These are phyloP conservation scores for Sclerotinia sclerotiorum DNA, from an alignment of 2,329 filamentous ascomycete genomes.

Conservation along the genomic window DNA sequence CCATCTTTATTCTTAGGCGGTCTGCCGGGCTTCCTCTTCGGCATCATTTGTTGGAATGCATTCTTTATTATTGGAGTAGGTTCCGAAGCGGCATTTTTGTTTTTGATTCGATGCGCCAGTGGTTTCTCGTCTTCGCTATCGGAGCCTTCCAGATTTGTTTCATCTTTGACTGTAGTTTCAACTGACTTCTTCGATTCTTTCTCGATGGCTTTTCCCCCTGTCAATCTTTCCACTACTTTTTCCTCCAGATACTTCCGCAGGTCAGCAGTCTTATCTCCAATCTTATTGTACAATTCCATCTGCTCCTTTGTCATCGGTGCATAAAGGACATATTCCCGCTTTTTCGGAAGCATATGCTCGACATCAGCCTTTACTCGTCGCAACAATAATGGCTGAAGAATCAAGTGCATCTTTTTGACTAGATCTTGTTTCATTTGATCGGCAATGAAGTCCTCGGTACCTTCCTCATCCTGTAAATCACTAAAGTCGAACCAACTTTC, in stretches of 20 bases:
- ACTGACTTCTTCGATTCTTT: slow-evolving; percentile 27
- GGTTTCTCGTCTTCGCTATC: slow-evolving; percentile 38
- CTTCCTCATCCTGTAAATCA: slow-evolving; percentile 79
- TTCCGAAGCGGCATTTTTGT: slow-evolving; percentile 30
- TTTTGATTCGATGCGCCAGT: slow-evolving; percentile 28
- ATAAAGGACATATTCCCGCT: slow-evolving; percentile 93
- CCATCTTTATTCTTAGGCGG: slow-evolving; percentile 15
- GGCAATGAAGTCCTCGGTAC: slow-evolving; percentile 74
- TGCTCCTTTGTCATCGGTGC: slow-evolving; percentile 90
- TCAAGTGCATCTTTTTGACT: slow-evolving; percentile 85
- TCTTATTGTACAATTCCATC: slow-evolving; percentile 77
- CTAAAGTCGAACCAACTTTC: slow-evolving; percentile 98
- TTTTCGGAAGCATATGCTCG: slow-evolving; percentile 86
- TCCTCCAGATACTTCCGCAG: slow-evolving; percentile 77
- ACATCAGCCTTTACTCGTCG: slow-evolving; percentile 92
- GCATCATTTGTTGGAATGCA: slow-evolving; percentile 49
- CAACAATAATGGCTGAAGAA: slow-evolving; percentile 86
- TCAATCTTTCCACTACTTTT: slow-evolving; percentile 69
- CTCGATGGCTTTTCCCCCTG: slow-evolving; percentile 50
- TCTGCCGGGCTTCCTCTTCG: slow-evolving; percentile 18
- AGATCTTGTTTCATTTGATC: slow-evolving; percentile 76
- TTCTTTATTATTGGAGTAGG: slow-evolving; percentile 40
- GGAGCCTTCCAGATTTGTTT: slow-evolving; percentile 31
- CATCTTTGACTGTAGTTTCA: slow-evolving; percentile 14
- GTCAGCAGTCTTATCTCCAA: slow-evolving; percentile 58